A percentile compares a stretch with the other conserved stretches of the same genome.
Evolutionary conservation across 495 filamentous ascomycete genomes (phyloP).

Genomic region (Poronia punctata): DNA sequence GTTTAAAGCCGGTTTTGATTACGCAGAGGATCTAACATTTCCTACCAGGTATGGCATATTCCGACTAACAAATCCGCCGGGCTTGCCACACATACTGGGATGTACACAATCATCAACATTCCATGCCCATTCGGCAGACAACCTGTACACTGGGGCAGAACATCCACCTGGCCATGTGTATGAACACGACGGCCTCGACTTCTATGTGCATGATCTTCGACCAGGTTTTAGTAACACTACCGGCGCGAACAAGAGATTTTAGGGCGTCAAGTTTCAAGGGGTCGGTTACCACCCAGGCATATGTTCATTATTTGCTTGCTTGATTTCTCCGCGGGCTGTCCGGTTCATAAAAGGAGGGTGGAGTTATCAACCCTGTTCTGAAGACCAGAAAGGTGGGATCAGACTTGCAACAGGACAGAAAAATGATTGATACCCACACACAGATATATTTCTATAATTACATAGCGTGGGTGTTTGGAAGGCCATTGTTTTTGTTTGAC

Average conservation of each 20-base stretch:
- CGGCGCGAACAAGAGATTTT: conserved; percentile 17
- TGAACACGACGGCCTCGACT: conserved; percentile 65
- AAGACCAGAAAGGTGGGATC: too few species aligned
- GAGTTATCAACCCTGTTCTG: too few species aligned
- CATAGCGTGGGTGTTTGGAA: too few species aligned
- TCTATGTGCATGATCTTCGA: conserved; percentile 73
- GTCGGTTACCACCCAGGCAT: conserved; percentile 12
- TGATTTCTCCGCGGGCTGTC: too few species aligned
- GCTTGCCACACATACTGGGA: conserved; percentile 66
- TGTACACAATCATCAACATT: conserved; percentile 74
- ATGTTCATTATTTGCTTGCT: conserved; percentile 7
- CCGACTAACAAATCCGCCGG: conserved; percentile 86
- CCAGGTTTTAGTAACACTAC: conserved; percentile 29
- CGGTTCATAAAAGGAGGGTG: too few species aligned
- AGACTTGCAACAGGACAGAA: too few species aligned
- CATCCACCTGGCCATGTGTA: conserved; percentile 76
- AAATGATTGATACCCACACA: too few species aligned
- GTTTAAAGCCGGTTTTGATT: not conserved
- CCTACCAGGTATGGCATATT: conserved; percentile 75
- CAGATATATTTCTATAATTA: too few species aligned
- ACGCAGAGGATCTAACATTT: conserved; percentile 9
- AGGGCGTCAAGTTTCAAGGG: conserved; percentile 20
- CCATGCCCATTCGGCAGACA: conserved; percentile 54
- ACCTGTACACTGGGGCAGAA: conserved; percentile 80
- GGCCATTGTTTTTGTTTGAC: too few species aligned